phyloP scores from a whole-genome alignment of 768 basidiomycete species.

The Ramaria sp. region DNA sequence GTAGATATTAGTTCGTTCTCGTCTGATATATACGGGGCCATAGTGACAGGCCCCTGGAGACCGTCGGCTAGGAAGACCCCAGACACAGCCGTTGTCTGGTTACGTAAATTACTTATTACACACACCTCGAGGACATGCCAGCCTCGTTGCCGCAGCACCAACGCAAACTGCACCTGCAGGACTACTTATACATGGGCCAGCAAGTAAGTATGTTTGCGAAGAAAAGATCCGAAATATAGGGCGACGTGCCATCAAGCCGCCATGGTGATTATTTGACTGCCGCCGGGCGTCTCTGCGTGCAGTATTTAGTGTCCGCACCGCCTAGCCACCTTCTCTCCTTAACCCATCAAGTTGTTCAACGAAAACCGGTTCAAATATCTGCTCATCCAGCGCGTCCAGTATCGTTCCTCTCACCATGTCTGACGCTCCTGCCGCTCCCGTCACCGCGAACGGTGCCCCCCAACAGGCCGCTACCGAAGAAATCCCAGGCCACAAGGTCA shows the following conservation, averaged over 20 bases:
- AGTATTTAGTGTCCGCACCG: constrained; percentile 23
- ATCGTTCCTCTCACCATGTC: constrained; percentile 57
- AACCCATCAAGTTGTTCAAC: constrained; percentile 76
- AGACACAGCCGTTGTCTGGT: too few relatives aligned
- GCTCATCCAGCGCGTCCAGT: constrained; percentile 47
- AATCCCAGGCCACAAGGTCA: constrained; percentile 72
- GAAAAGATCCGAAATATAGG: background rate
- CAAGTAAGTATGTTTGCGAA: background rate
- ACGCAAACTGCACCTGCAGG: too few relatives aligned
- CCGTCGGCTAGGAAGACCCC: background rate
- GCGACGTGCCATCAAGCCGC: background rate
- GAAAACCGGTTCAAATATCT: constrained; percentile 69
- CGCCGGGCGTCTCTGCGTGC: background rate
- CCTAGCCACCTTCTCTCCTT: constrained; percentile 35
- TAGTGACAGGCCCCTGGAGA: background rate
- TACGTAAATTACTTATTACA: too few relatives aligned
- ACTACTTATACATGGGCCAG: too few relatives aligned
- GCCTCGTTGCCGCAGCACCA: too few relatives aligned
- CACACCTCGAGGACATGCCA: too few relatives aligned
- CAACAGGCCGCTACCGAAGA: constrained; percentile 57
- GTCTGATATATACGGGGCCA: background rate
- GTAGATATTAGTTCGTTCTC: background rate
- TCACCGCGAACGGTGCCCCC: constrained; percentile 77
- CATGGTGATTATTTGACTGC: constrained; percentile 2
- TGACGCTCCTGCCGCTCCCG: constrained; percentile 81